Evolutionary conservation across 306 rosid species (phyloP).

Genomic region (Hippophae gyantsensis): DNA sequence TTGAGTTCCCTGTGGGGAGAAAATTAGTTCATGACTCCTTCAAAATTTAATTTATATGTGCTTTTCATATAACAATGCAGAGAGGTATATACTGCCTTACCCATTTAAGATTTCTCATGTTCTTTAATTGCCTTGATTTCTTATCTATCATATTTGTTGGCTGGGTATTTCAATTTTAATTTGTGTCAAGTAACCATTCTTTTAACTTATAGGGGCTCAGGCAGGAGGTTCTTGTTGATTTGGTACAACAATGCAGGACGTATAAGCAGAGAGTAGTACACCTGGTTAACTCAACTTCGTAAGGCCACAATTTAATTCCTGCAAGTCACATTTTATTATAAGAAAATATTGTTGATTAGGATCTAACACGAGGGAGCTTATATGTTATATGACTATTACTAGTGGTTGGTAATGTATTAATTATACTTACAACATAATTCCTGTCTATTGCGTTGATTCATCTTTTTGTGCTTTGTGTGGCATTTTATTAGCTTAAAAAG

Average conservation of each 20-base stretch:
- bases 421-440: background rate
- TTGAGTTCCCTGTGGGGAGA: no score
- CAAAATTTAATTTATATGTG: no score
- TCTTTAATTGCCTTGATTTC: background rate
- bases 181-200: background rate
- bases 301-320: constrained; percentile 29
- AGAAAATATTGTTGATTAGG: background rate
- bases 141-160: background rate
- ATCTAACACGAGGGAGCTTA: background rate
- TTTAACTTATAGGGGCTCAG: constrained; percentile 56
- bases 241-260: constrained; percentile 84
- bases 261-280: constrained; percentile 95
- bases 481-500: no score
- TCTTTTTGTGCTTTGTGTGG: no score
- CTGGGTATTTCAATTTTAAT: background rate
- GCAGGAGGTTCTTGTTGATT: constrained; percentile 93
- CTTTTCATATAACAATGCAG: no score
- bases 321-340: background rate
- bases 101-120: no score
- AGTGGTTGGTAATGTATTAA: background rate
- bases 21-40: no score
- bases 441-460: background rate
- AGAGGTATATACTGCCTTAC: no score
- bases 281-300: constrained; percentile 95
- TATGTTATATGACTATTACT: background rate